Base-by-base conservation (phyloP, 2,329 filamentous ascomycete species). In the Botryosphaeria agaves region DNA sequence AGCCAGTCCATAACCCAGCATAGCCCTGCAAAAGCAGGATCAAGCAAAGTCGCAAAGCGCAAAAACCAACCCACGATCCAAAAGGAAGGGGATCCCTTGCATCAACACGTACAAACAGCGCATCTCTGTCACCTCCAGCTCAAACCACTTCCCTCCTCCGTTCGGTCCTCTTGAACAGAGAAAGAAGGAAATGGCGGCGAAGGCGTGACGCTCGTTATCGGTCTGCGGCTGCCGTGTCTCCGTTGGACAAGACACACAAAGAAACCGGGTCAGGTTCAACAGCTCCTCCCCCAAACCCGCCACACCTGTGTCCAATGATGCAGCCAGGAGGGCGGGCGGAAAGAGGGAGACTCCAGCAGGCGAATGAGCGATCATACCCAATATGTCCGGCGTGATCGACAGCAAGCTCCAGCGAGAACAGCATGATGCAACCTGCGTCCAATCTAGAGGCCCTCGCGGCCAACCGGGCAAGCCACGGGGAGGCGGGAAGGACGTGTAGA, bases 311-410 rank as follows among this genome's bases (percentile, higher is more conserved):
- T 51, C 49, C 44, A 38, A 42, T 45, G 47, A 49, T 46, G 38
- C 49, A 53, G 41, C 44, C 45, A 35, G 41, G 45, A 47, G 46
- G 42, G 39, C 41, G 38, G 38, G 30, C 32, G 16, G 25, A 33
- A 40, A 39, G 37, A 34, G 43, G 42, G 38, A 39, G 29, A 35
- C 31, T 33, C 30, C 36, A 33, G 36, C 32, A 38, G 39, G 35
- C 38, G 29, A 37, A 46, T 48, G 52, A 56, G 44, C 53, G 48
- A 55, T 46, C 51, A 56, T 56, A 47, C 49, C 52, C 52, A 48
- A 49, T 48, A 49, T 54, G 46, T 51, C 50, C 53, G 52, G 51
- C 47, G n/a, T 49, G 43, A 41, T 51, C 39, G 36, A 34, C 42
- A 43, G 44, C 43, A 43, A 33, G 41, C 36, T 33, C 34, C 23